These are phyloP conservation scores for Trichoderma oligosporum DNA, from an alignment of 2,329 filamentous ascomycete genomes.

Conservation along the genomic window DNA sequence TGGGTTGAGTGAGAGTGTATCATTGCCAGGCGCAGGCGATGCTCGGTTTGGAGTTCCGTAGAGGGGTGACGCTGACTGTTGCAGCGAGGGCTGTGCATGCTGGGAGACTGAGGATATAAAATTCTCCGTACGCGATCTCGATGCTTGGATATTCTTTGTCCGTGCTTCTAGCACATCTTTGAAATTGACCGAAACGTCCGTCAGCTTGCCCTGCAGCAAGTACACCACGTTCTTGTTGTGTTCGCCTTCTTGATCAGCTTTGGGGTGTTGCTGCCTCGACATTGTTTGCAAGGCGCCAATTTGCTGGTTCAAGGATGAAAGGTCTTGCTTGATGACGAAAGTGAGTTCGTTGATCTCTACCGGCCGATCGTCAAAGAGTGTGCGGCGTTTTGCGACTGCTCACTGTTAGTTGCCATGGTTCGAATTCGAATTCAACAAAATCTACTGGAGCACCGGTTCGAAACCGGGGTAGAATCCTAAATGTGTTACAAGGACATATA, in stretches of 20 bases:
- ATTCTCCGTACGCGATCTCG: constrained; percentile 86
- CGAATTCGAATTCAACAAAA: too few relatives aligned
- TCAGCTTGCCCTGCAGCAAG: constrained; percentile 83
- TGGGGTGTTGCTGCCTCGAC: constrained; percentile 71
- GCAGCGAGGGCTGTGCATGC: constrained; percentile 64
- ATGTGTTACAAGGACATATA: background rate
- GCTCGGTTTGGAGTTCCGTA: constrained; percentile 74
- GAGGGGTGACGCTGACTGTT: constrained; percentile 76
- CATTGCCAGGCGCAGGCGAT: constrained; percentile 62
- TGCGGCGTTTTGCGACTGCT: constrained; percentile 87
- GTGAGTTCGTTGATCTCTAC: constrained; percentile 97
- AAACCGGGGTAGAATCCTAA: too few relatives aligned
- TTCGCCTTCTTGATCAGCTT: constrained; percentile 77
- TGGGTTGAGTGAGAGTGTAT: constrained; percentile 77
- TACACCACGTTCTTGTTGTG: constrained; percentile 98
- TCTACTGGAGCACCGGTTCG: too few relatives aligned
- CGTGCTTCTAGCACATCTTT: constrained; percentile 95
- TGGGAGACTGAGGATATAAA: constrained; percentile 89
- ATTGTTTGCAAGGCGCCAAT: constrained; percentile 79
- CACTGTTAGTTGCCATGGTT: constrained; percentile 12
- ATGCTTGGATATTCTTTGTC: constrained; percentile 97
- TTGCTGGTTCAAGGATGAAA: constrained; percentile 77
- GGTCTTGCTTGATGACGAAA: constrained; percentile 96
- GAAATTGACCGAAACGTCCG: constrained; percentile 90
- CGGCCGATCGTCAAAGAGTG: constrained; percentile 92